These are phyloP conservation scores for Fusarium incarnatum DNA, from an alignment of 2,329 filamentous ascomycete species.

Conservation along the genomic window DNA sequence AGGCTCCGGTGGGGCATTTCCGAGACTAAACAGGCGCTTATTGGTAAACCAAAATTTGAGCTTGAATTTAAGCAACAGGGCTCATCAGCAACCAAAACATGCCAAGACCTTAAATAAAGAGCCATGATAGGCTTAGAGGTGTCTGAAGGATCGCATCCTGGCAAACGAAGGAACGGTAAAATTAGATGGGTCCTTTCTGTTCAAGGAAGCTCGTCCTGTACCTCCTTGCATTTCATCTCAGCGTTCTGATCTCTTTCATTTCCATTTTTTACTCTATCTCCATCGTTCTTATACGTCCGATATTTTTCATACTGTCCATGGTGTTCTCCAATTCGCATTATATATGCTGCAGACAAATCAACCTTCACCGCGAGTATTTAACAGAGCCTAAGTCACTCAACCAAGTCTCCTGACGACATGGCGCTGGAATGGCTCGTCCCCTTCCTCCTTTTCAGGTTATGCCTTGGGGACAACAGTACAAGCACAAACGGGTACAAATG, in stretches of 20 bases:
- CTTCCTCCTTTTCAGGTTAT: background rate
- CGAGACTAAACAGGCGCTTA: background rate
- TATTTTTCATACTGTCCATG: rapidly evolving
- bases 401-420: background rate
- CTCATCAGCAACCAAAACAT: background rate
- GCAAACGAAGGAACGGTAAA: background rate
- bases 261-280: background rate
- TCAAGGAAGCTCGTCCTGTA: background rate
- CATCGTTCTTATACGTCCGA: background rate
- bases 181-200: background rate
- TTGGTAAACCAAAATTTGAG: background rate
- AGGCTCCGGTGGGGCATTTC: background rate
- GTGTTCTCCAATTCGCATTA: background rate
- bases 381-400: background rate
- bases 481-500: background rate
- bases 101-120: too few species aligned
- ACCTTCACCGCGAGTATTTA: background rate
- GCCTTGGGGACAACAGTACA: background rate
- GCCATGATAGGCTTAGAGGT: background rate
- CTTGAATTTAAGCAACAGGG: background rate
- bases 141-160: background rate
- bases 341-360: background rate
- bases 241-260: too few species aligned
- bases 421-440: too few species aligned
- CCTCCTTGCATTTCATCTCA: background rate